These are phyloP conservation scores for Tremellales sp. DNA, from an alignment of 1,284 basidiomycete species.

Conservation along the genomic window DNA sequence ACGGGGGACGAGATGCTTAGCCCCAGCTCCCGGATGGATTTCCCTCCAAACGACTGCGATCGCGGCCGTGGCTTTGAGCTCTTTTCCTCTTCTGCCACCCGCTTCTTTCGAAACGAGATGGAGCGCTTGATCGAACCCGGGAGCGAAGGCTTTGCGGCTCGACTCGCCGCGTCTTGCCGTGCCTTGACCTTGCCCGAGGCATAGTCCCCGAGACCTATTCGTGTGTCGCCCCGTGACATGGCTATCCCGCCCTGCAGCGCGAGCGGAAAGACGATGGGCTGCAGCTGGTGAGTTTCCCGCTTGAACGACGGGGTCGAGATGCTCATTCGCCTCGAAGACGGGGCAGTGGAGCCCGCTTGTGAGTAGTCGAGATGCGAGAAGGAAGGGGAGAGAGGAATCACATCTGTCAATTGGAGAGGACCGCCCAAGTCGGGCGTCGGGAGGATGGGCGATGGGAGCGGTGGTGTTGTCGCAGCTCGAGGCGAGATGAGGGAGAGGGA, in stretches of 20 bases:
- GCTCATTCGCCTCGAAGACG: conserved; percentile 5
- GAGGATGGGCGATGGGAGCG: conserved; percentile 8
- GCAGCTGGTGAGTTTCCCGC: conserved; percentile 2
- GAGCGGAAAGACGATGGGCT: conserved; percentile 9
- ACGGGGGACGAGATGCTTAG: conserved; percentile 10
- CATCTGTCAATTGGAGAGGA: conserved; percentile 18
- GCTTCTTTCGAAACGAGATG: conserved; percentile 12
- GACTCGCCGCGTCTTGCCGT: conserved; percentile 15
- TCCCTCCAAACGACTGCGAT: conserved; percentile 13
- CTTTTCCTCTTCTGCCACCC: conserved; percentile 3
- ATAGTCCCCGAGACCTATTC: conserved; percentile 17
- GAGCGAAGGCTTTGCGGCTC: no score
- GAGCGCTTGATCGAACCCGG: conserved; percentile 6
- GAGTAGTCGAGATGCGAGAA: conserved; percentile 29
- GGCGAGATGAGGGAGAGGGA: conserved; percentile 21
- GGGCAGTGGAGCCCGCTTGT: conserved; percentile 15
- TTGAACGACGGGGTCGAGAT: neutral
- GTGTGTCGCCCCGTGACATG: conserved; percentile 18
- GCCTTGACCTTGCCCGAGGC: conserved; percentile 16
- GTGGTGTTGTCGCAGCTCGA: conserved; percentile 5
- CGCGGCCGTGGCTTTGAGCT: conserved; percentile 8
- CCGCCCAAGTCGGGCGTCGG: conserved; percentile 22
- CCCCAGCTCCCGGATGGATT: conserved; percentile 8
- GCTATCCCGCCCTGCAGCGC: no score
- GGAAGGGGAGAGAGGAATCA: conserved; percentile 19